Percentiles rank a stretch among this genome's conserved stretches.
Evolutionary conservation across 2,329 filamentous ascomycete genomes (phyloP).

Genomic region (Penicillium olsonii): DNA sequence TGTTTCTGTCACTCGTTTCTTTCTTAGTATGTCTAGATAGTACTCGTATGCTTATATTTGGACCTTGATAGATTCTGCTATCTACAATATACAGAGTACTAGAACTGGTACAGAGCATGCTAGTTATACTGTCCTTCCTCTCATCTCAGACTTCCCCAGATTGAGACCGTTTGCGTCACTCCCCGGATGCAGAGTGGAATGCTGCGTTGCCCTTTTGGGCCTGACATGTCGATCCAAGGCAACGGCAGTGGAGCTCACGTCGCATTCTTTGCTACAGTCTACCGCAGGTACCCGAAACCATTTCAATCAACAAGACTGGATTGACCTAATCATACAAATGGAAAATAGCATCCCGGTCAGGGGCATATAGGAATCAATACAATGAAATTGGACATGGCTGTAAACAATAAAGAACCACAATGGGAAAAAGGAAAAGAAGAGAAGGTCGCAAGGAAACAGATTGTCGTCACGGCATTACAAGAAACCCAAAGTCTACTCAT

Average conservation of each 20-base stretch:
- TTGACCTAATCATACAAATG: slow-evolving; percentile 20
- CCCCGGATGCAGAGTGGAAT: slow-evolving; percentile 29
- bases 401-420: not conserved
- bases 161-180: slow-evolving; percentile 27
- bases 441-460: slow-evolving; percentile 11
- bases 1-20: too few relatives aligned
- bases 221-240: slow-evolving; percentile 24
- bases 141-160: slow-evolving; percentile 3
- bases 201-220: slow-evolving; percentile 21
- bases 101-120: too few relatives aligned
- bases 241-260: slow-evolving; percentile 10
- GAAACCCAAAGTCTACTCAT: slow-evolving; percentile 18
- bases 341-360: slow-evolving; percentile 8
- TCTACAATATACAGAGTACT: too few relatives aligned
- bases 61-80: too few relatives aligned
- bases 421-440: not conserved
- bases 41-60: too few relatives aligned
- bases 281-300: slow-evolving; percentile 15
- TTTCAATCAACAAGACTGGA: slow-evolving; percentile 16
- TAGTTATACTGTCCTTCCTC: too few relatives aligned
- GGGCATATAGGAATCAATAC: slow-evolving; percentile 3
- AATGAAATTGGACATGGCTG: not conserved
- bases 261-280: slow-evolving; percentile 8
- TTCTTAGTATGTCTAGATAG: too few relatives aligned
- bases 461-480: slow-evolving; percentile 24